These are phyloP conservation scores for Agrocybe praecox DNA, from an alignment of 768 basidiomycete genomes.

Conservation along the genomic window DNA sequence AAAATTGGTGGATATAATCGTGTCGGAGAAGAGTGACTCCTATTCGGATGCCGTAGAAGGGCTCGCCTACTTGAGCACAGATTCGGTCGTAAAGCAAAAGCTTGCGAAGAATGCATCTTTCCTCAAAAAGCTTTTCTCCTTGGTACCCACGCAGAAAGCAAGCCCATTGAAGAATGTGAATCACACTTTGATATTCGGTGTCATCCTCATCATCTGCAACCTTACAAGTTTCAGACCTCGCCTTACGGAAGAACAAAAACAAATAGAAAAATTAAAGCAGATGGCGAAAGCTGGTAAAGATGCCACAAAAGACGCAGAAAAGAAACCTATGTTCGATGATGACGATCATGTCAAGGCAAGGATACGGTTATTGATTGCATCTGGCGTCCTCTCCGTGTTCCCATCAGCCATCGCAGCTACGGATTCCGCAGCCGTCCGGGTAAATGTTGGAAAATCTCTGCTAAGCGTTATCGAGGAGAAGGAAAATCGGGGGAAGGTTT, in stretches of 20 bases:
- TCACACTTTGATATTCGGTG: slow-evolving; percentile 72
- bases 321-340: slow-evolving; percentile 52
- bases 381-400: slow-evolving; percentile 68
- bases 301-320: slow-evolving; percentile 28
- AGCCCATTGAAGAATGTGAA: slow-evolving; percentile 23
- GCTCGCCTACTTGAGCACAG: slow-evolving; percentile 77
- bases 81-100: slow-evolving; percentile 61
- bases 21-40: slow-evolving; percentile 42
- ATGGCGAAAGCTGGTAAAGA: slow-evolving; percentile 60
- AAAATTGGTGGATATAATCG: slow-evolving; percentile 59
- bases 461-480: slow-evolving; percentile 78
- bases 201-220: slow-evolving; percentile 76
- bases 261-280: slow-evolving; percentile 75
- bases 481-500: slow-evolving; percentile 72
- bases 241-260: slow-evolving; percentile 78
- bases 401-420: slow-evolving; percentile 52
- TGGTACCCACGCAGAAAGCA: slow-evolving; percentile 54
- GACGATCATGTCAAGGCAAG: slow-evolving; percentile 67
- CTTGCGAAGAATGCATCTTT: slow-evolving; percentile 58
- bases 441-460: slow-evolving; percentile 59
- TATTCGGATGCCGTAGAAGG: slow-evolving; percentile 77
- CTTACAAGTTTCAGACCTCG: slow-evolving; percentile 70
- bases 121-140: slow-evolving; percentile 56
- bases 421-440: slow-evolving; percentile 68
- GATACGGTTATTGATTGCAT: slow-evolving; percentile 55